Conservation (phyloP, 495 filamentous ascomycete genomes). For the Daldinia bambusicola region DNA sequence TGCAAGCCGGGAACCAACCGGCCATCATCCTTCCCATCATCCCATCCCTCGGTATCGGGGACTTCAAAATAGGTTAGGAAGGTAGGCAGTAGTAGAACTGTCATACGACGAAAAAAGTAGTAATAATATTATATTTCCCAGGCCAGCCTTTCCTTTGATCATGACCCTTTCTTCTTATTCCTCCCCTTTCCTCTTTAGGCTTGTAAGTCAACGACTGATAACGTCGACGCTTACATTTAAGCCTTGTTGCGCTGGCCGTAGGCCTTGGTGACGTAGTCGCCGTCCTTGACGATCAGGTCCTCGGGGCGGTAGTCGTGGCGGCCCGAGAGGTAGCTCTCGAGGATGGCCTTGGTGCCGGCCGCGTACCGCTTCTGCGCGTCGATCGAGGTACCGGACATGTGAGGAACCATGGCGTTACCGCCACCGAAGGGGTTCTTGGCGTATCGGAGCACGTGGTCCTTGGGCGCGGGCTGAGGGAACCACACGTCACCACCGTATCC, state of each 20-base stretch:
- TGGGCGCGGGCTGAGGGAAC: constrained; percentile 87
- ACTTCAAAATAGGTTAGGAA: not conserved
- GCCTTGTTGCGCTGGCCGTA: constrained; percentile 83
- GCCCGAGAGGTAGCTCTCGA: constrained; percentile 89
- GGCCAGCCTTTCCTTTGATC: not conserved
- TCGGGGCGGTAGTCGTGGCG: constrained; percentile 85
- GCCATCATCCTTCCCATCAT: constrained; percentile 1
- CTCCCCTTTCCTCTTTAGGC: not conserved
- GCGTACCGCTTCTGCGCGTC: constrained; percentile 98
- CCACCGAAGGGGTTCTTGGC: constrained; percentile 95
- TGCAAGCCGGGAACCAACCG: constrained; percentile 24
- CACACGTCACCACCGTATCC: constrained; percentile 96
- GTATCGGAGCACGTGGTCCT: constrained; percentile 92
- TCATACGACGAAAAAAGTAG: constrained; percentile 2
- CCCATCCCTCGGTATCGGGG: not conserved
- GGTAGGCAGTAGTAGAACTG: not conserved
- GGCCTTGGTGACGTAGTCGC: constrained; percentile 95
- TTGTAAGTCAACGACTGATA: too few species aligned
- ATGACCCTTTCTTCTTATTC: not conserved
- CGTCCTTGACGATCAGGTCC: constrained; percentile 91
- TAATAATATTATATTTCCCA: not conserved
- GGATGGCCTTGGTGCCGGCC: constrained; percentile 85
- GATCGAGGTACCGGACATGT: constrained; percentile 97
- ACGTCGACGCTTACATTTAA: constrained; percentile 22
- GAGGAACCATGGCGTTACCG: constrained; percentile 97